A percentile compares a stretch with the other conserved stretches of the same genome.
phyloP scores from a whole-genome alignment of 768 basidiomycete genomes.

The Holtermannia corniformis region DNA sequence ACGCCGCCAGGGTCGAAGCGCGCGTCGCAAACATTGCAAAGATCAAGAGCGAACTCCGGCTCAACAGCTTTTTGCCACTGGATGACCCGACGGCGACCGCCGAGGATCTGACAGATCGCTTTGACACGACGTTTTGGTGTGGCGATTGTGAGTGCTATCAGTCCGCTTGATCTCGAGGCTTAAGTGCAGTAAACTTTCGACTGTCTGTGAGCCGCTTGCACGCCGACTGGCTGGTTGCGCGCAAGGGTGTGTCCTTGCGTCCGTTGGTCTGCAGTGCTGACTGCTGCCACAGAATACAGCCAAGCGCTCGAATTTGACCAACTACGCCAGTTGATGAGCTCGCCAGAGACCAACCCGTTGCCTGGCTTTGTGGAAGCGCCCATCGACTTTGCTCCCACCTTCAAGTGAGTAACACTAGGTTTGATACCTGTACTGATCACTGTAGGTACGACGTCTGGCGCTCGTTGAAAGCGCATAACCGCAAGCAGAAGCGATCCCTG shows the following conservation, averaged over 20 bases:
- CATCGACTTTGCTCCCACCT: conserved; percentile 84
- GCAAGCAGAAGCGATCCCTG: conserved; percentile 20
- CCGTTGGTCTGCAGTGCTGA: conserved; percentile 8
- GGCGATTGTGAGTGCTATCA: conserved; percentile 53
- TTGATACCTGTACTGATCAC: background rate
- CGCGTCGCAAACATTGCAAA: conserved; percentile 78
- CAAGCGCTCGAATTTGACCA: conserved; percentile 89
- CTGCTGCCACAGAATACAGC: conserved; percentile 53
- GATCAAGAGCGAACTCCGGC: conserved; percentile 71
- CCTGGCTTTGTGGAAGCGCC: conserved; percentile 67
- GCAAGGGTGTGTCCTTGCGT: conserved; percentile 54
- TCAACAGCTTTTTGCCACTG: conserved; percentile 62
- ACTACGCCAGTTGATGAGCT: conserved; percentile 63
- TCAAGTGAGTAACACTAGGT: conserved; percentile 51
- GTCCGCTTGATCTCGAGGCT: background rate
- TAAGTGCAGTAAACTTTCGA: conserved; percentile 60
- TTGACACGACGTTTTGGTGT: conserved; percentile 78
- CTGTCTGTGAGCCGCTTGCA: conserved; percentile 80
- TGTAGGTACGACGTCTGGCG: conserved; percentile 24
- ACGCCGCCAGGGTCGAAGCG: conserved; percentile 48
- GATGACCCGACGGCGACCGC: conserved; percentile 13
- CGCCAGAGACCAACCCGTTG: conserved; percentile 52
- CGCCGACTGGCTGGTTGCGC: conserved; percentile 85
- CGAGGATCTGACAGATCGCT: conserved; percentile 71
- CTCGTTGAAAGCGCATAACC: conserved; percentile 37